Base-by-base conservation (phyloP, 495 filamentous ascomycete genomes). In the Aspergillus nidulans region DNA sequence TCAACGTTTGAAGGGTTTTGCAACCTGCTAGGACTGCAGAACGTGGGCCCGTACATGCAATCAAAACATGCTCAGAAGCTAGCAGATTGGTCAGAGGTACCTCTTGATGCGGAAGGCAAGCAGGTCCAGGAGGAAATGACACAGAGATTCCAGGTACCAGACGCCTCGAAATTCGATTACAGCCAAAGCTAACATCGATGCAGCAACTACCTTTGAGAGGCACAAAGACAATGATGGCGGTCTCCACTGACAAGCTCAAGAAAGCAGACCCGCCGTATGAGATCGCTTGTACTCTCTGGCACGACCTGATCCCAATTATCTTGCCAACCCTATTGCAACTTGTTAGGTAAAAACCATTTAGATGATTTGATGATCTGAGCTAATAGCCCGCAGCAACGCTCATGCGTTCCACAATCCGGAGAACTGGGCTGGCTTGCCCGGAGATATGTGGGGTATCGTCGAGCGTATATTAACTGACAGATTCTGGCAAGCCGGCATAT, bases 401-500 rank as follows among this genome's bases (percentile, higher is more conserved):
- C 92, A 97, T 73, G 89, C 91, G n/a, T 96, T 94, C 59, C 90
- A 96, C 65, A 90, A 96, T 60, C 82, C 91, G 0, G 68, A 74
- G 19, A 94, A 90, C 60, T 99, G 94, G 94, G 78, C 77, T 19
- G 78, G 81, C 39, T 71, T 96, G n/a, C 85, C 91, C 10, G 71
- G 75, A 32, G 90, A 96, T 38, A 87, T 92, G 80, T 85, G 80
- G 53, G 73, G 77, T 10, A 83, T 96, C 15, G 85, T 96, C 25
- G 82, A 82, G 28, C 84, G 89, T 6, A 89, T 97, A 43, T 73
- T 99, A 16, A 95, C 91, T 1, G 94, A 99, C 72, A 87, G 94
- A 21, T 97, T 99, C 64, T 99, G 94, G 94, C 94, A 99, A 79
- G 88, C 92, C 15, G 94, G 94, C 15, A 99, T 99, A 38, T 97